These are phyloP conservation scores for Coniella vitis DNA, from an alignment of 2,329 filamentous ascomycete species.

Conservation along the genomic window DNA sequence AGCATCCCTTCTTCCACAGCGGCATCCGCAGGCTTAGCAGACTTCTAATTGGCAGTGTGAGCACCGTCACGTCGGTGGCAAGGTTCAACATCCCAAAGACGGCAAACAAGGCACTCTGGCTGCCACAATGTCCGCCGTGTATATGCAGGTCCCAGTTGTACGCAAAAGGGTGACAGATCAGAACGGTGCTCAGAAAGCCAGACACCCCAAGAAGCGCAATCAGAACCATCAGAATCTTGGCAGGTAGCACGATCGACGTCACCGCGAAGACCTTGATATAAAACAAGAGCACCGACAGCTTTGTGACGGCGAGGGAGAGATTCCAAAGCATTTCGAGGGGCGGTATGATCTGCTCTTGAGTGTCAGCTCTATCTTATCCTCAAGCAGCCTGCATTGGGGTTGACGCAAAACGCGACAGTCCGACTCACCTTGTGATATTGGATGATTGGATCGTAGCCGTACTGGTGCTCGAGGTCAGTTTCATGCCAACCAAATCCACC, in stretches of 20 bases:
- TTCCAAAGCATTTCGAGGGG: conserved; percentile 27
- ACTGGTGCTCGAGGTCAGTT: conserved; percentile 15
- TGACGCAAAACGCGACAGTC: background rate
- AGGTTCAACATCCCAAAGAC: conserved; percentile 4
- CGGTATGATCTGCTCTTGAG: conserved; percentile 4
- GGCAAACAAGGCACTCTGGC: conserved; percentile 17
- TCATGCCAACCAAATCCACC: conserved; percentile 20
- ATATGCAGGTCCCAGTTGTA: conserved; percentile 29
- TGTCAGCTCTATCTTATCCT: background rate
- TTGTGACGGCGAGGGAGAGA: conserved; percentile 23
- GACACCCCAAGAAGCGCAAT: conserved; percentile 21
- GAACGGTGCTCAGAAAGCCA: conserved; percentile 24
- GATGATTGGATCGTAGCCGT: conserved; percentile 15
- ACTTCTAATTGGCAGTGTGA: conserved; percentile 1
- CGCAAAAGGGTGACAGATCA: conserved; percentile 31
- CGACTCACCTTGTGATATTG: conserved; percentile 6
- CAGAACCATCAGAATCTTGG: conserved; percentile 20
- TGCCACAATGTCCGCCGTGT: conserved; percentile 26
- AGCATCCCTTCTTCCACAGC: conserved; percentile 24
- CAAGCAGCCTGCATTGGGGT: background rate
- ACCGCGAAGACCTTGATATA: conserved; percentile 24
- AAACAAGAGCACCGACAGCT: conserved; percentile 25
- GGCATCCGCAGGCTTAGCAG: conserved; percentile 25
- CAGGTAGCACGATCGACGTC: conserved; percentile 19
- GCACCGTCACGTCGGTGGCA: background rate